Evolutionary conservation across 2,329 filamentous ascomycete genomes (phyloP), one percentile per base, ranked within the genome.

Genomic region (Pseudogymnoascus sp.): DNA sequence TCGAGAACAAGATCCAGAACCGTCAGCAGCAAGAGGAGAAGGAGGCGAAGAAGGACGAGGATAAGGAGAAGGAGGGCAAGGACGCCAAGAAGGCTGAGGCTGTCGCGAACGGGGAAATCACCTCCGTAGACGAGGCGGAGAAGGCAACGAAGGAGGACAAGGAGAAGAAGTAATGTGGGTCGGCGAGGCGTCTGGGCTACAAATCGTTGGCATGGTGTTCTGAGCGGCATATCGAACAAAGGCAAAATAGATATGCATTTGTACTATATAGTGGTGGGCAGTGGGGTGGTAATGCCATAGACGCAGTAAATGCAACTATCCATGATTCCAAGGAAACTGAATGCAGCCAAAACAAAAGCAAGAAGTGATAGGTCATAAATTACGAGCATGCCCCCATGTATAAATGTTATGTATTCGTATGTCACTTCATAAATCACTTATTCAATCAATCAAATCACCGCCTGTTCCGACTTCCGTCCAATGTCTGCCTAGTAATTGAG

Each of bases 1-100:
- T 99, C 66, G 94, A 99, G 79, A 99, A 99, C 80, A 99, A 99
- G 82, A 96, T 97, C 67, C 92, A 97, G 78, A 99, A 99, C 77
- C 84, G 92, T 73, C 92, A 97, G 76, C 90, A 95, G 73, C 89
- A 95, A 70, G 94, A 97, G 71, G 94, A 99, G 71, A 92, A 92
- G 76, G 92, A 97, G 68, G 82, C 79, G 48, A 90, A 90, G 77
- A 90, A 85, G 62, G 83, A 83, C 57, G 74, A 79, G 60, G 75
- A 74, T 64, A 79, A 79, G 65, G 78, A 81, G 34, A 80, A 79
- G 64, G 84, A 91, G 70, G 85, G 86, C 52, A 84, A 91, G 71
- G 85, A 86, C 45, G 80, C 79, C 56, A 88, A 88, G 70, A 85
- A 85, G 66, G 74, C 77, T 67, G 82, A 82, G 63, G 71, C 68